Evolutionary conservation across 768 basidiomycete genomes (phyloP).

Genomic region (Leccinum boreale): DNA sequence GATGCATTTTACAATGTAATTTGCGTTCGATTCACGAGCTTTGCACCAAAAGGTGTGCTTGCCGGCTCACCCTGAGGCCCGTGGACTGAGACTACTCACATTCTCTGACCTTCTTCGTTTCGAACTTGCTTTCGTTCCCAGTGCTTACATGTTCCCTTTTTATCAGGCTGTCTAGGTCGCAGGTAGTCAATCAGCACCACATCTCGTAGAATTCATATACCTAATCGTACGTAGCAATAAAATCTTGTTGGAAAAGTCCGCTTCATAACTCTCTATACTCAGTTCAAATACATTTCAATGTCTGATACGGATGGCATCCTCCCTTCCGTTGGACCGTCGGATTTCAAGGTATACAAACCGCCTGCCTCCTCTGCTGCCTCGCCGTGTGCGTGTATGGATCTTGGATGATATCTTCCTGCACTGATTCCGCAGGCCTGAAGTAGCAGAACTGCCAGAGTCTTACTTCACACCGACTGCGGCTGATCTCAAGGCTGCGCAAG

Average conservation of each 20-base stretch:
- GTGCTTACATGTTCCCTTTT: constrained; percentile 6
- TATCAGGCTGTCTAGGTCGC: neutral
- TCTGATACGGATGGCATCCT: constrained; percentile 17
- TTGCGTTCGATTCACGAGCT: constrained; percentile 78
- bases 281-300: constrained; percentile 19
- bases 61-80: constrained; percentile 71
- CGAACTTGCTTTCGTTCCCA: neutral
- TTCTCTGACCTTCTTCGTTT: constrained; percentile 29
- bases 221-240: constrained; percentile 7
- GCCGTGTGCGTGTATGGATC: constrained; percentile 32
- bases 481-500: constrained; percentile 69
- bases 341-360: constrained; percentile 51
- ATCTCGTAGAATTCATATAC: constrained; percentile 2
- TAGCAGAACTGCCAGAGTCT: constrained; percentile 61
- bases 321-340: constrained; percentile 10
- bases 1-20: constrained; percentile 69
- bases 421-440: constrained; percentile 14
- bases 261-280: constrained; percentile 11
- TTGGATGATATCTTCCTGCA: neutral
- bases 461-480: constrained; percentile 71
- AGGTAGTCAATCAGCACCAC: neutral
- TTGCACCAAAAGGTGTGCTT: constrained; percentile 69
- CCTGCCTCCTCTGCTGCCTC: constrained; percentile 28
- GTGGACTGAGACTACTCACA: constrained; percentile 66
- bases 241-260: constrained; percentile 12